Evolutionary conservation across 768 basidiomycete genomes (phyloP), one percentile per base, ranked within the genome.

Genomic region (Lyophyllum shimeji): DNA sequence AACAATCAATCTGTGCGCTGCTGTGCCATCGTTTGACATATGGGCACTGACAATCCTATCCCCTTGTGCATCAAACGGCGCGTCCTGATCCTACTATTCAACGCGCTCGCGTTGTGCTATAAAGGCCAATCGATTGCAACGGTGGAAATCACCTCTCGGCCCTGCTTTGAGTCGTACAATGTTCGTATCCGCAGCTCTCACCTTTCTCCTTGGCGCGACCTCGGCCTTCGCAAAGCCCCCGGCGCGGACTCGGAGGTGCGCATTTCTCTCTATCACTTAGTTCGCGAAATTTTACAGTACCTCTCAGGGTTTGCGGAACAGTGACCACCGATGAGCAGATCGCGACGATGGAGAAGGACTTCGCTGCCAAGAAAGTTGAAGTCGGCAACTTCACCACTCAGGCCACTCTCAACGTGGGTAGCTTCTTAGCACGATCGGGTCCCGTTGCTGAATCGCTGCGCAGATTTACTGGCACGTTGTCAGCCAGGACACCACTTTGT

Each of bases 401-500:
- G 31, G 47, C 48, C 17, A 60, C 67, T 23, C 52, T 65, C 33
- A 62, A 64, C 27, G 67, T 67, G 55, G 21, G 33, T 17, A 15
- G 25, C 27, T 52, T 6, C 17, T 9, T n/a, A 43, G 20, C 25
- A 39, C 17, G 8, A 29, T 23, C 29, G 20, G 7, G n/a, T 40
- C 7, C 17, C 34, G 27, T 20, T 20, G 4, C 23, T 46, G 8
- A 34, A 31, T 20, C 34, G 15, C n/a, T 23, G 18, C 60, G 8
- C 52, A 74, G 57, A 70, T 81, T 29, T 72, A 76, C 65, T 78
- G 69, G 60, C 71, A 77, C 55, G 72, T 74, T 48, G 58, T 79
- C 46, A 62, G 65, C 60, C 55, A 63, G 45, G 63, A 73, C 56
- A 53, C 53, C 1, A 71, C 71, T 18, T 9, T 65, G 6, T 51